Percentiles rank a stretch among this genome's conserved stretches.
phyloP scores from a whole-genome alignment of 495 filamentous ascomycete species.

The Neurospora sp. region DNA sequence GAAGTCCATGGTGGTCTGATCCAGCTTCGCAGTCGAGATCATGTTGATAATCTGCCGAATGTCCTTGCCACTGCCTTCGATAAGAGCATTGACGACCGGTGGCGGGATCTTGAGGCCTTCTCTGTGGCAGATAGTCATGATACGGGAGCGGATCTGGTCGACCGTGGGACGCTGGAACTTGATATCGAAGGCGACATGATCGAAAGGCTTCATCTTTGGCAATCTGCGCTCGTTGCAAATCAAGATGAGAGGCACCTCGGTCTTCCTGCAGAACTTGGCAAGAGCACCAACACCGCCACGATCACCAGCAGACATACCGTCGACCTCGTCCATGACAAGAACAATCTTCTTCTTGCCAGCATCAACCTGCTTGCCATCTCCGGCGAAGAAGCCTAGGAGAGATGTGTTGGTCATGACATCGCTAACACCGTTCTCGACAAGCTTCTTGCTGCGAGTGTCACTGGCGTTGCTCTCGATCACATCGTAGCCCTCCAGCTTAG shows the following conservation, averaged over 20 bases:
- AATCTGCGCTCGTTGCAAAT: slow-evolving; percentile 92
- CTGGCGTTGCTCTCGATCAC: slow-evolving; percentile 92
- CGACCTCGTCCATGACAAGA: slow-evolving; percentile 97
- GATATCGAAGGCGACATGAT: slow-evolving; percentile 70
- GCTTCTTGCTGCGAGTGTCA: slow-evolving; percentile 94
- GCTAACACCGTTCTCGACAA: slow-evolving; percentile 76
- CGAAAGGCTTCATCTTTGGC: slow-evolving; percentile 98
- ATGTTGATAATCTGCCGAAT: slow-evolving; percentile 99
- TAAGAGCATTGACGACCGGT: slow-evolving; percentile 84
- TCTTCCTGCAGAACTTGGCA: slow-evolving; percentile 88
- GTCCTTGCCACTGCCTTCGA: slow-evolving; percentile 88
- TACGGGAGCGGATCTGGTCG: slow-evolving; percentile 76
- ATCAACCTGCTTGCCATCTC: slow-evolving; percentile 69
- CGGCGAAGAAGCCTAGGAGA: slow-evolving; percentile 84
- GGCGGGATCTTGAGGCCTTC: slow-evolving; percentile 79
- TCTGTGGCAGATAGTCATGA: slow-evolving; percentile 89
- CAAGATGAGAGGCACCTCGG: slow-evolving; percentile 86
- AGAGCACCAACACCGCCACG: slow-evolving; percentile 91
- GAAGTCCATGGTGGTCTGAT: slow-evolving; percentile 66
- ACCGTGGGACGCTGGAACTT: slow-evolving; percentile 82
- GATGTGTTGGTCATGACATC: slow-evolving; percentile 92
- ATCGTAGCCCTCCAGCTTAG: slow-evolving; percentile 87
- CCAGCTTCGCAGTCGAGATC: slow-evolving; percentile 85
- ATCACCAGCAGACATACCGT: slow-evolving; percentile 97
- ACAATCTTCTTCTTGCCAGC: slow-evolving; percentile 79